Percentiles rank a stretch among this genome's conserved stretches.
phyloP scores from a whole-genome alignment of 192 early-diverging fungal genomes.

The Rhizophagus prolifer region DNA sequence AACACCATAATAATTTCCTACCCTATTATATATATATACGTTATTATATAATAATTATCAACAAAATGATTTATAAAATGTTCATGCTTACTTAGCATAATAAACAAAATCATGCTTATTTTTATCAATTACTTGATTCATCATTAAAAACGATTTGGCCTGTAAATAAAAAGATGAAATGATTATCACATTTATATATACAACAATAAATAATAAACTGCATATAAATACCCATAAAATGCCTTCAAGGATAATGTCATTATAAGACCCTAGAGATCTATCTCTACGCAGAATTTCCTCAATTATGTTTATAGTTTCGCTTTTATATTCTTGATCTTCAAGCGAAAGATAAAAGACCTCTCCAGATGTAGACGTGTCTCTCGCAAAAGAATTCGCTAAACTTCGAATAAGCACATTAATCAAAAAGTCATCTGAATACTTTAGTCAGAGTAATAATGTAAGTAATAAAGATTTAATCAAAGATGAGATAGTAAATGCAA shows the following conservation, averaged over 20 bases:
- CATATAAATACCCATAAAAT: background rate
- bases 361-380: background rate
- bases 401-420: background rate
- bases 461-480: background rate
- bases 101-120: background rate
- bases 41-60: background rate
- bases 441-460: background rate
- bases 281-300: background rate
- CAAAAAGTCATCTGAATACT: slow-evolving; percentile 83
- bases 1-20: background rate
- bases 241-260: background rate
- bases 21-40: background rate
- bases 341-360: background rate
- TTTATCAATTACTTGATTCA: background rate
- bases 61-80: background rate
- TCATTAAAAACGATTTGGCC: background rate
- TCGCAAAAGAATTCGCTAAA: background rate
- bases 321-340: background rate
- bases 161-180: background rate
- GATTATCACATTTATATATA: background rate
- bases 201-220: background rate
- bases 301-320: background rate
- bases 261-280: background rate
- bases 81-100: background rate
- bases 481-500: background rate